A percentile compares a stretch with the other conserved stretches of the same genome.
Evolutionary conservation across 257 asterid genomes (phyloP).

Genomic region (Penstemon barbatus): DNA sequence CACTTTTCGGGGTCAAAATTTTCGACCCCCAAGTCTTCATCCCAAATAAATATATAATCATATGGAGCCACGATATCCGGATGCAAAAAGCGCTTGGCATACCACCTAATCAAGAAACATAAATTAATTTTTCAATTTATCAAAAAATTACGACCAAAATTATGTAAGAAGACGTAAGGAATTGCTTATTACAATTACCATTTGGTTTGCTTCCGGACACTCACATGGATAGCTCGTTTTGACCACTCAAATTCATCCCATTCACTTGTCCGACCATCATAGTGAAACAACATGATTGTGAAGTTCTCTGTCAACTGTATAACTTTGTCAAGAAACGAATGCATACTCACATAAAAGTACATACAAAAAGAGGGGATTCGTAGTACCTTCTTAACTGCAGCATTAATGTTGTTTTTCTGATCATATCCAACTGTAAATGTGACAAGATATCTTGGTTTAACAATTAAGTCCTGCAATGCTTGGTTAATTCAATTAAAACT

Average conservation of each 20-base stretch:
- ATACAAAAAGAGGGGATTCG: background rate
- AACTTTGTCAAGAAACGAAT: conserved; percentile 30
- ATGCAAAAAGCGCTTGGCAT: conserved; percentile 88
- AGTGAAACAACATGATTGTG: conserved; percentile 78
- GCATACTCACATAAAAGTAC: background rate
- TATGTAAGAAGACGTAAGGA: conserved; percentile 1
- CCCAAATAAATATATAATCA: conserved; percentile 89
- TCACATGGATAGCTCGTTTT: conserved; percentile 76
- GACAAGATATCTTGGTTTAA: conserved; percentile 82
- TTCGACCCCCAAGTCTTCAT: conserved; percentile 87
- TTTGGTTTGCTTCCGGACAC: conserved; percentile 75
- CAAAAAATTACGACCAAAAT: background rate
- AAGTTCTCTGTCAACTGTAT: conserved; percentile 88
- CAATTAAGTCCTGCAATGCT: conserved; percentile 60
- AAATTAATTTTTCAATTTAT: conserved; percentile 6
- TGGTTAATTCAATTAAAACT: conserved; percentile 17
- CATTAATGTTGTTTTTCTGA: conserved; percentile 81
- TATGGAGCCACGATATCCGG: conserved; percentile 85
- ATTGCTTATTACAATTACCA: conserved; percentile 45
- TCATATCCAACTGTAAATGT: conserved; percentile 82
- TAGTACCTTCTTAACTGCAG: conserved; percentile 77
- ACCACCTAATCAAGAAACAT: conserved; percentile 66
- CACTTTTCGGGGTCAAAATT: conserved; percentile 80
- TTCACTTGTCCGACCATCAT: conserved; percentile 84
- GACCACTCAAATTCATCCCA: conserved; percentile 99